These are phyloP conservation scores for Phoenix dactylifera DNA, from an alignment of 176 grass and related monocot genomes.

Conservation along the genomic window DNA sequence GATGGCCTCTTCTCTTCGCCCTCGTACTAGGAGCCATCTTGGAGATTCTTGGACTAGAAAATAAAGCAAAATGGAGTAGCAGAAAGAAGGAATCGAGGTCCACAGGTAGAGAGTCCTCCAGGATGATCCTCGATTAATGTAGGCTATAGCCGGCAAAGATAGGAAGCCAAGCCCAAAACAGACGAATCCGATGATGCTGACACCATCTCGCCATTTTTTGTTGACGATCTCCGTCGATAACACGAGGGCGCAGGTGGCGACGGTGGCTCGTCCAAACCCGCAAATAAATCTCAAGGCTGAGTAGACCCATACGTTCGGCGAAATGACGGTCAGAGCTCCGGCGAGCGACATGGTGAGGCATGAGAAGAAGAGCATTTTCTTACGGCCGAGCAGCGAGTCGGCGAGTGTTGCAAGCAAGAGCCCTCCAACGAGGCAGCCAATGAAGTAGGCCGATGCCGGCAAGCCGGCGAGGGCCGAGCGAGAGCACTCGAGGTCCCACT, in stretches of 20 bases:
- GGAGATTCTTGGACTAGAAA: neutral
- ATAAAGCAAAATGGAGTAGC: neutral
- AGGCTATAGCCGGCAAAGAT: neutral
- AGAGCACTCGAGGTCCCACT: neutral
- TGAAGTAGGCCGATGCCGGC: neutral
- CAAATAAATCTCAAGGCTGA: neutral
- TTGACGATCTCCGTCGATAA: neutral
- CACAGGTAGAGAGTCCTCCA: slow-evolving; percentile 1
- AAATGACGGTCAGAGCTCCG: neutral
- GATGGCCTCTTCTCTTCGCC: slow-evolving; percentile 1
- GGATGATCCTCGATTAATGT: neutral
- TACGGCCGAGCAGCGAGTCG: neutral
- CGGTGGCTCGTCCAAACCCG: neutral
- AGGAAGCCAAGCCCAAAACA: neutral
- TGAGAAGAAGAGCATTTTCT: neutral
- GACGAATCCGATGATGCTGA: neutral
- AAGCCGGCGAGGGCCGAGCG: neutral
- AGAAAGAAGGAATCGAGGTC: neutral
- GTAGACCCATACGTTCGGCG: slow-evolving; percentile 1
- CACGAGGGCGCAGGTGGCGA: neutral
- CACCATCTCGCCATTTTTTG: neutral
- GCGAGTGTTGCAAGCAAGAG: no score
- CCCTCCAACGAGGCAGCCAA: neutral
- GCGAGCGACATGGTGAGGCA: neutral
- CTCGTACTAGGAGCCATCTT: neutral